phyloP scores from a whole-genome alignment of 345 rosid species.

The Eucalyptus sideroxylon region DNA sequence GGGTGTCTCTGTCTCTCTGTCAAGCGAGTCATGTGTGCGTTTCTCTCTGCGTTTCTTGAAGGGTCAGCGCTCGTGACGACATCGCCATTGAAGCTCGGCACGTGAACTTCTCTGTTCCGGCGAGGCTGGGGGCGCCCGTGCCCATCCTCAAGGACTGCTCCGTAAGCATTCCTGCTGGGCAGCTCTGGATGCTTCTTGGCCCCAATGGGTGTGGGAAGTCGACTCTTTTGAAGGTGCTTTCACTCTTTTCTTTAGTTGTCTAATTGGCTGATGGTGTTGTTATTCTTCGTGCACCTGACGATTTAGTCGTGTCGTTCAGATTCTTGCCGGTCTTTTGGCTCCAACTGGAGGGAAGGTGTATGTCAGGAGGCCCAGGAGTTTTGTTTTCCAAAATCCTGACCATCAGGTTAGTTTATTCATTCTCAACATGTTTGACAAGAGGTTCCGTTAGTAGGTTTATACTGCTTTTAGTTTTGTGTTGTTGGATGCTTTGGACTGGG shows the following conservation, averaged over 20 bases:
- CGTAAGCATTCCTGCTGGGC: constrained; percentile 57
- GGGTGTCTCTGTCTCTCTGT: not conserved
- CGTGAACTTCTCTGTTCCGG: constrained; percentile 46
- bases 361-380: constrained; percentile 67
- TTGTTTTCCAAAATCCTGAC: constrained; percentile 88
- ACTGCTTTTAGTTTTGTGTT: not conserved
- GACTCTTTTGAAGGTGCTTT: constrained; percentile 76
- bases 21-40: not conserved
- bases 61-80: constrained; percentile 22
- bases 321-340: constrained; percentile 75
- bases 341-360: constrained; percentile 51
- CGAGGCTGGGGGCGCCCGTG: constrained; percentile 37
- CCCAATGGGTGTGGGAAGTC: constrained; percentile 99
- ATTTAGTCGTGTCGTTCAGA: constrained; percentile 24
- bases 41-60: not conserved
- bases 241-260: not conserved
- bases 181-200: constrained; percentile 94
- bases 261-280: not conserved
- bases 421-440: not conserved
- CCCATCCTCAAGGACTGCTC: constrained; percentile 79
- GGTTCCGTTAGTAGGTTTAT: not conserved
- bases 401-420: constrained; percentile 53
- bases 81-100: constrained; percentile 52
- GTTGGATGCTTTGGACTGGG: not conserved
- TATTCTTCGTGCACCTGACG: not conserved